Conservation (phyloP, 106 monocot species). For the Dendrobium chrysotoxum region DNA sequence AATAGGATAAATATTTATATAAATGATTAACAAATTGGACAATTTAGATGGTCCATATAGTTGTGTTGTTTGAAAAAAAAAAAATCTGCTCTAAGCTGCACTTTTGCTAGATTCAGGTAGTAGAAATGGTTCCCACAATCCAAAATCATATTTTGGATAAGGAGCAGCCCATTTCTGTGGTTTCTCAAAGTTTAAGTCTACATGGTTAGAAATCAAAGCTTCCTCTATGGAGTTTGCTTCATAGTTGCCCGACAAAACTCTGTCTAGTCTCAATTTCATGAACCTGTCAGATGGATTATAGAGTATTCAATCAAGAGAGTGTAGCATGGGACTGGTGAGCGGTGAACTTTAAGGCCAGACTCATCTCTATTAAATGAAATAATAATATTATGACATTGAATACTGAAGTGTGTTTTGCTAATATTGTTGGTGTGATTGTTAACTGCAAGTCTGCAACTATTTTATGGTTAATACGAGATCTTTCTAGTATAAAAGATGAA, state of each 20-base stretch:
- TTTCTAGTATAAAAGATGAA: no score
- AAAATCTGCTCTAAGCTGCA: constrained; percentile 11
- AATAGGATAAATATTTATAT: no score
- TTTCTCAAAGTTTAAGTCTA: constrained; percentile 71
- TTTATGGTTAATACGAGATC: no score
- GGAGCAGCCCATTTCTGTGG: constrained; percentile 87
- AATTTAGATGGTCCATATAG: not conserved
- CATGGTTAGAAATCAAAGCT: constrained; percentile 60
- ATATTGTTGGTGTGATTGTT: no score
- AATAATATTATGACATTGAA: no score
- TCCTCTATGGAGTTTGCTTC: constrained; percentile 55
- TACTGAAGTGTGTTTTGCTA: no score
- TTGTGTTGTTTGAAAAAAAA: not conserved
- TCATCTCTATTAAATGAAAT: no score
- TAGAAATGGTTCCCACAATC: constrained; percentile 90
- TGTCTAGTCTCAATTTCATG: constrained; percentile 92
- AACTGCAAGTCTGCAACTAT: no score
- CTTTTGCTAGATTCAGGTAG: constrained; percentile 40
- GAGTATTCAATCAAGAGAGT: not conserved
- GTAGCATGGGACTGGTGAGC: no score
- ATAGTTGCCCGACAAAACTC: constrained; percentile 71
- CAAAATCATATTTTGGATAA: constrained; percentile 86
- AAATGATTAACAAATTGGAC: no score
- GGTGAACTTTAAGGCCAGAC: no score
- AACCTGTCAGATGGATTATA: constrained; percentile 54